A percentile compares a stretch with the other conserved stretches of the same genome.
Evolutionary conservation across 1,284 basidiomycete genomes (phyloP).

Genomic region (Pseudozyma sp.): DNA sequence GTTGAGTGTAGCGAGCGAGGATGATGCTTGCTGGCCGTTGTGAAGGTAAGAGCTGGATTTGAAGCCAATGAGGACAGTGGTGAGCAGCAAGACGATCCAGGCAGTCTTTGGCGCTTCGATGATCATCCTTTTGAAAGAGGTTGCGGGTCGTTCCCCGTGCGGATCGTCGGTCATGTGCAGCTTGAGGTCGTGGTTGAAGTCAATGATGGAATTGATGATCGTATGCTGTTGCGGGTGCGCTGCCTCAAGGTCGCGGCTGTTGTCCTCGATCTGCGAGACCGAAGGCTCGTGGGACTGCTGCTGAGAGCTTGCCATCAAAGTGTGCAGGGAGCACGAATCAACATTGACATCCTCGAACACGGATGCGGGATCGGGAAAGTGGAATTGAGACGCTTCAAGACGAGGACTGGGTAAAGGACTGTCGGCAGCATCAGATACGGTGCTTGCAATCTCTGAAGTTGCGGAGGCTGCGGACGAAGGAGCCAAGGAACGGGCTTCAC

Average conservation of each 20-base stretch:
- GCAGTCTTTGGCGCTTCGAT: constrained; percentile 15
- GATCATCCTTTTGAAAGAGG: not conserved
- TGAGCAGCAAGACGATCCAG: constrained; percentile 30
- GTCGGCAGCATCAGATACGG: constrained; percentile 5
- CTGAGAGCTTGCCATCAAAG: constrained; percentile 12
- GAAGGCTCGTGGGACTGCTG: constrained; percentile 1
- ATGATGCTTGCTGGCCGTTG: not conserved
- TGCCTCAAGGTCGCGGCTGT: not conserved
- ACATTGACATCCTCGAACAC: constrained; percentile 19
- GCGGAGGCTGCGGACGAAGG: constrained; percentile 23
- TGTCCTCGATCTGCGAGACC: not conserved
- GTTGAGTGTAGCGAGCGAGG: not conserved
- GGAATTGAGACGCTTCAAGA: constrained; percentile 28
- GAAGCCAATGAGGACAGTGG: constrained; percentile 26
- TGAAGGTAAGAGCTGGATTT: constrained; percentile 14
- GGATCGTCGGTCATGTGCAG: not conserved
- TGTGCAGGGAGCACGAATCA: constrained; percentile 28
- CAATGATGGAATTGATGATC: not conserved
- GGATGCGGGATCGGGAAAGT: constrained; percentile 39
- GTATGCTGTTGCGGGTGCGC: too few relatives aligned
- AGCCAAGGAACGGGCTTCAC: constrained; percentile 14
- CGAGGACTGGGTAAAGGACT: constrained; percentile 23
- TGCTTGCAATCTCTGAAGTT: constrained; percentile 24
- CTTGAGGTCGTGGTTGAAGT: not conserved
- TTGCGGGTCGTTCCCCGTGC: too few relatives aligned